These are phyloP conservation scores for Ascochyta fabae DNA, from an alignment of 2,329 filamentous ascomycete species.

Conservation along the genomic window DNA sequence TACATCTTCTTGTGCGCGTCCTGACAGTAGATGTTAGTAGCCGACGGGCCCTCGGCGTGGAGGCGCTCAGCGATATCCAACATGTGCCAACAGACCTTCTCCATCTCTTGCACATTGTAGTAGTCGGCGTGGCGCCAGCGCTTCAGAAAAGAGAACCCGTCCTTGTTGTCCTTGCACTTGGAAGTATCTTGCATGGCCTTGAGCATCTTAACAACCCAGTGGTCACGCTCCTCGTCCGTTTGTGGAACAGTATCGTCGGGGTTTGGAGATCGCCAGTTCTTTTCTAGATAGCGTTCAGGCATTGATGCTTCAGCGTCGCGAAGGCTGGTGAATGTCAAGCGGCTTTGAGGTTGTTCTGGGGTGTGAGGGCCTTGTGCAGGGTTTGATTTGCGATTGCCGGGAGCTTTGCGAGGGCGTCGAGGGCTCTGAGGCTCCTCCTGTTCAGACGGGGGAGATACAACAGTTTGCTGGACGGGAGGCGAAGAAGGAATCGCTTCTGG, in stretches of 20 bases:
- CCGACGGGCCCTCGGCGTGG: conserved; percentile 11
- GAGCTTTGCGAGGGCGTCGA: neutral
- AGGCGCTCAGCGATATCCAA: conserved; percentile 12
- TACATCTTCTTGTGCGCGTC: conserved; percentile 4
- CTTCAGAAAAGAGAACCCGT: conserved; percentile 5
- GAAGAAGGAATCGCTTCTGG: neutral
- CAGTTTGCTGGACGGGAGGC: neutral
- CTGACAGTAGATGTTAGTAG: conserved; percentile 7
- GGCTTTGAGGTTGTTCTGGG: neutral
- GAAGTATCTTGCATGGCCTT: conserved; percentile 11
- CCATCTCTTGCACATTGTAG: conserved; percentile 14
- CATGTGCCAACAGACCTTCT: conserved; percentile 24
- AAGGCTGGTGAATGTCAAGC: conserved; percentile 1
- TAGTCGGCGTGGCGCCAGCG: conserved; percentile 5
- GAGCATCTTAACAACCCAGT: conserved; percentile 10
- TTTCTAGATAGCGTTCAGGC: neutral
- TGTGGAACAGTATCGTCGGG: conserved; percentile 11
- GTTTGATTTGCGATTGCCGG: neutral
- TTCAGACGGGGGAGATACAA: neutral
- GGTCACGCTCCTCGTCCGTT: conserved; percentile 1
- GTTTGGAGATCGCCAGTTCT: conserved; percentile 3
- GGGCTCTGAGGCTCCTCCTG: neutral
- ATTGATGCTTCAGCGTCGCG: conserved; percentile 5
- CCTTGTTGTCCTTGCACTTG: conserved; percentile 12
- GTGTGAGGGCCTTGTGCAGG: neutral